Percentiles rank a stretch among this genome's conserved stretches.
Evolutionary conservation across 2,329 filamentous ascomycete genomes (phyloP).

Genomic region (Byssothecium circinans): DNA sequence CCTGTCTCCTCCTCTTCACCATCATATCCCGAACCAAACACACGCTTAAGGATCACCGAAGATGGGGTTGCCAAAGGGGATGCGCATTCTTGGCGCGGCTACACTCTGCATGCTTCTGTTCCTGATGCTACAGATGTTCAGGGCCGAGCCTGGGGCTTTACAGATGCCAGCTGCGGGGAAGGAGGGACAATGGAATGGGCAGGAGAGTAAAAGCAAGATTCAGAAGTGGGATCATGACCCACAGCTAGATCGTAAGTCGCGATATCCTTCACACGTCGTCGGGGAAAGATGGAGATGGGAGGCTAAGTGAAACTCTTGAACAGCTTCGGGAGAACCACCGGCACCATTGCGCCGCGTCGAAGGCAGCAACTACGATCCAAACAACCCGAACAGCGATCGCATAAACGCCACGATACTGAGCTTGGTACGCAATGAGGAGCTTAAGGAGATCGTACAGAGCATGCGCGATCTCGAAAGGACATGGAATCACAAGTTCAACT

Average conservation of each 20-base stretch:
- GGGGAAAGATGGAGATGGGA: no score
- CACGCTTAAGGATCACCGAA: slow-evolving; percentile 30
- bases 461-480: slow-evolving; percentile 92
- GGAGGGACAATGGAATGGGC: background rate
- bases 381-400: slow-evolving; percentile 74
- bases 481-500: slow-evolving; percentile 99
- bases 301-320: background rate
- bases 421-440: slow-evolving; percentile 88
- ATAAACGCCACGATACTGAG: slow-evolving; percentile 93
- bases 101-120: slow-evolving; percentile 76
- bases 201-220: slow-evolving; percentile 44
- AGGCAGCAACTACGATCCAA: slow-evolving; percentile 74
- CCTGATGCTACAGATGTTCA: slow-evolving; percentile 75
- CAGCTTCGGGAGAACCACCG: slow-evolving; percentile 81
- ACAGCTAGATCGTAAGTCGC: slow-evolving; percentile 81
- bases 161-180: slow-evolving; percentile 30
- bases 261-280: background rate
- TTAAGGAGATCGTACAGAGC: slow-evolving; percentile 78
- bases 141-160: slow-evolving; percentile 55
- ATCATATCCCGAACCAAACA: background rate
- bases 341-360: slow-evolving; percentile 70
- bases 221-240: slow-evolving; percentile 76
- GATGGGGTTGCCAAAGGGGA: slow-evolving; percentile 85
- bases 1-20: background rate
- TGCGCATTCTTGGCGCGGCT: slow-evolving; percentile 74